Evolutionary conservation across 2,329 filamentous ascomycete species (phyloP).

Genomic region (Curvularia lunata): DNA sequence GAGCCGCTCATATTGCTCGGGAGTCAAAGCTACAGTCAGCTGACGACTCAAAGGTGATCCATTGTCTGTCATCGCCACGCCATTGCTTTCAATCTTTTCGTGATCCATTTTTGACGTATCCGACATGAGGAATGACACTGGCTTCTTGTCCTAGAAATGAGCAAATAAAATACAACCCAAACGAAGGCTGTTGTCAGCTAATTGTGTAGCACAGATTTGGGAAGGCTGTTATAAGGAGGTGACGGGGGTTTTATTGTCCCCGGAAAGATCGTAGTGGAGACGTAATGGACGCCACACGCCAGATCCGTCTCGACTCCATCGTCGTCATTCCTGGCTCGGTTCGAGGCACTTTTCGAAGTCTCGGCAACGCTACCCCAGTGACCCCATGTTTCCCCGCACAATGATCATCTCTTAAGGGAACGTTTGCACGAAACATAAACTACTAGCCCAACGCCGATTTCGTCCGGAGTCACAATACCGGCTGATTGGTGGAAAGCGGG

Average conservation of each 20-base stretch:
- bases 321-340: slow-evolving; percentile 13
- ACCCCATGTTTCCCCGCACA: slow-evolving; percentile 12
- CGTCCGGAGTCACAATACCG: not conserved
- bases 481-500: not conserved
- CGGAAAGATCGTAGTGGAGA: not conserved
- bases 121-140: slow-evolving; percentile 13
- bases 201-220: not conserved
- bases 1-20: slow-evolving; percentile 33
- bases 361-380: not conserved
- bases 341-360: slow-evolving; percentile 12
- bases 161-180: not conserved
- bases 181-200: not conserved
- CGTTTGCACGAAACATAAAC: not conserved
- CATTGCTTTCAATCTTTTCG: slow-evolving; percentile 23
- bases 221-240: not conserved
- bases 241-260: not conserved
- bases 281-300: slow-evolving; percentile 1
- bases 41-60: slow-evolving; percentile 25
- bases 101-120: slow-evolving; percentile 22
- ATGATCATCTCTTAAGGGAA: not conserved
- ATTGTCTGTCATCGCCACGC: slow-evolving; percentile 12
- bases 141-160: not conserved
- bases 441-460: not conserved
- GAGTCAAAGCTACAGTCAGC: slow-evolving; percentile 26
- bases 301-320: not conserved